These are phyloP conservation scores for Boletus rufocinnamomeus DNA, from an alignment of 768 basidiomycete genomes.

Conservation along the genomic window DNA sequence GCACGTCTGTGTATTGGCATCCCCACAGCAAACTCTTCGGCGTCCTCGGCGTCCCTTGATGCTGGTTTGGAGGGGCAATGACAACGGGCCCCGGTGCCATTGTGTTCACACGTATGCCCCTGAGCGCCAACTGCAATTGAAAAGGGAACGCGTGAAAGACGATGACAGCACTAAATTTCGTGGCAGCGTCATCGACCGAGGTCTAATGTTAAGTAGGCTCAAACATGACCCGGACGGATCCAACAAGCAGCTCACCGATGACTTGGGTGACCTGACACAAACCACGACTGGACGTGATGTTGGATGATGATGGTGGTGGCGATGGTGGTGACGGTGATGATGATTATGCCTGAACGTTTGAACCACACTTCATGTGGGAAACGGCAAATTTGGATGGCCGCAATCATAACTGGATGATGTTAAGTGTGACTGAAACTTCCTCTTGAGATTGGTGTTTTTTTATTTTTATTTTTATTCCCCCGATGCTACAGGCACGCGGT, in stretches of 20 bases:
- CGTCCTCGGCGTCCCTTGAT: too few species aligned
- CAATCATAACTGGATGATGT: neutral
- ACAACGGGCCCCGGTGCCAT: too few species aligned
- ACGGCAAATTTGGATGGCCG: too few species aligned
- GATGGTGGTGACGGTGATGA: neutral
- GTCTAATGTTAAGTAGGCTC: neutral
- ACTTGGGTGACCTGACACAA: neutral
- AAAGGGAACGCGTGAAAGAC: neutral
- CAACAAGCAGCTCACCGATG: neutral
- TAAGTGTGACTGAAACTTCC: too few species aligned
- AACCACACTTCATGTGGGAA: neutral
- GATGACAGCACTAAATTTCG: neutral
- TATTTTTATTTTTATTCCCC: neutral
- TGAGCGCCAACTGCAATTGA: neutral
- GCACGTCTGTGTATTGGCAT: neutral
- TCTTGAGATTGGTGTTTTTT: neutral
- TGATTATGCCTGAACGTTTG: neutral
- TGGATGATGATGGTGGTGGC: neutral
- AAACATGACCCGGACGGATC: neutral
- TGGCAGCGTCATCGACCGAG: neutral
- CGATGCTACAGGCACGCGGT: neutral
- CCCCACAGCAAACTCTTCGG: too few species aligned
- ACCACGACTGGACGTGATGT: neutral
- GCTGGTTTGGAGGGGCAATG: too few species aligned
- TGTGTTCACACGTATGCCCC: neutral